Percentiles rank a stretch among this genome's conserved stretches.
Conservation (phyloP, 2,329 filamentous ascomycete genomes). For the Penicillium olsonii region DNA sequence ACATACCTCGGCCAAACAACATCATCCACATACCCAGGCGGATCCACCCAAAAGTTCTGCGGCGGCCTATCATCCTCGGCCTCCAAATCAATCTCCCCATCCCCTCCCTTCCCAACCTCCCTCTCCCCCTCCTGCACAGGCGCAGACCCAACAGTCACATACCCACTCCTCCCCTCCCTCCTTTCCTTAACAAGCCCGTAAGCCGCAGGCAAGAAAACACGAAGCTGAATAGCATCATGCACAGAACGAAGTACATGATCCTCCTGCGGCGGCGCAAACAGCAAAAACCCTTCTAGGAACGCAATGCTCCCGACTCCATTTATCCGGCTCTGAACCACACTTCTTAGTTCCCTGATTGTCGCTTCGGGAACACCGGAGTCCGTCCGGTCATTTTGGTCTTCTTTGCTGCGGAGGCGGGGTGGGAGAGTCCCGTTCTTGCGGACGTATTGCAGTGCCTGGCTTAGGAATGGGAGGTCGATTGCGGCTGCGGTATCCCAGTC, state of each 20-base stretch:
- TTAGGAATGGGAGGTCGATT: conserved; percentile 70
- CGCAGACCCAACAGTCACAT: conserved; percentile 48
- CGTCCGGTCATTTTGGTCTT: conserved; percentile 59
- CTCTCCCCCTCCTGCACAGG: conserved; percentile 20
- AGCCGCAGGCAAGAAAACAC: conserved; percentile 73
- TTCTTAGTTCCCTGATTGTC: conserved; percentile 27
- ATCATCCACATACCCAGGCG: conserved; percentile 88
- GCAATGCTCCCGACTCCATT: conserved; percentile 53
- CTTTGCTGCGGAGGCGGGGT: conserved; percentile 55
- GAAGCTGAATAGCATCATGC: conserved; percentile 62
- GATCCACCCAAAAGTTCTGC: conserved; percentile 92
- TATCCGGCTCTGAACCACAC: conserved; percentile 19
- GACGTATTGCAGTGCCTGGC: conserved; percentile 69
- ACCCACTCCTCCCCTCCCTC: conserved; percentile 46
- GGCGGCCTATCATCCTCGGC: conserved; percentile 39
- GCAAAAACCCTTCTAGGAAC: conserved; percentile 84
- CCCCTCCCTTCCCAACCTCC: not conserved
- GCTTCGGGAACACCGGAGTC: conserved; percentile 38
- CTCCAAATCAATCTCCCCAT: conserved; percentile 28
- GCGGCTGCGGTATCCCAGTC: conserved; percentile 93
- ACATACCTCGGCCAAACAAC: conserved; percentile 97
- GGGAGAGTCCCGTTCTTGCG: conserved; percentile 61
- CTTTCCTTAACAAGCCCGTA: conserved; percentile 51
- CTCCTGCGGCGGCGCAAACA: conserved; percentile 61
- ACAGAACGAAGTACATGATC: conserved; percentile 31